A percentile compares a stretch with the other conserved stretches of the same genome.
These are phyloP conservation scores for Podospora pseudocomata DNA, from an alignment of 495 filamentous ascomycete species.

Conservation along the genomic window DNA sequence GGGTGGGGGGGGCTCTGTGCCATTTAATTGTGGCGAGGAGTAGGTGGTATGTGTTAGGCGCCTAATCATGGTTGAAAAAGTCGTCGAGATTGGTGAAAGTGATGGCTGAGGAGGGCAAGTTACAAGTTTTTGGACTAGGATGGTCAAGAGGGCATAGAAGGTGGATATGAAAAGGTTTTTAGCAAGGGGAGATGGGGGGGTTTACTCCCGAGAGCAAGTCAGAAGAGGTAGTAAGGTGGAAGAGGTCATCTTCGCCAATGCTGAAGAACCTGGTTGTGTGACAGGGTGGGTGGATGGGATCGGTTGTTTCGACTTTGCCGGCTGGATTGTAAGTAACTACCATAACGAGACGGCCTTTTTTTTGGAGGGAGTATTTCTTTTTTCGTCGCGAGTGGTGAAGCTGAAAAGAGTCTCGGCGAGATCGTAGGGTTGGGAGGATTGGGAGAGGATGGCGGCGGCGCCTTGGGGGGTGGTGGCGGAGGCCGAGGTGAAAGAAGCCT, in stretches of 20 bases:
- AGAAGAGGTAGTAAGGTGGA: constrained; percentile 25
- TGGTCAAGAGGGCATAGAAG: constrained; percentile 28
- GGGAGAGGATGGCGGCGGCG: constrained; percentile 36
- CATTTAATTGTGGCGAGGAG: constrained; percentile 14
- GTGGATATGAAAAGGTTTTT: constrained; percentile 52
- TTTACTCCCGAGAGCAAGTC: constrained; percentile 41
- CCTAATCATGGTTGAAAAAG: constrained; percentile 51
- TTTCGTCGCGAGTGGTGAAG: constrained; percentile 51
- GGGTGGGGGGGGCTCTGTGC: constrained; percentile 34
- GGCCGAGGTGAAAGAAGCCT: constrained; percentile 63
- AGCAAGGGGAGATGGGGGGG: constrained; percentile 42
- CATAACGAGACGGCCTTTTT: constrained; percentile 31
- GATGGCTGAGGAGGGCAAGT: constrained; percentile 20
- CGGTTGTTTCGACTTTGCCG: constrained; percentile 45
- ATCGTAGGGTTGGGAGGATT: constrained; percentile 47
- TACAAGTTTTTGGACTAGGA: too few species aligned
- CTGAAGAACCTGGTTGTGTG: constrained; percentile 63
- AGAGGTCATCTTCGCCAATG: constrained; percentile 52
- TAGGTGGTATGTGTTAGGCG: constrained; percentile 42
- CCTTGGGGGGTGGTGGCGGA: constrained; percentile 40
- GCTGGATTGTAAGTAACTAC: constrained; percentile 54
- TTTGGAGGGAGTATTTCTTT: constrained; percentile 46
- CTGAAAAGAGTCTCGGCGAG: constrained; percentile 47
- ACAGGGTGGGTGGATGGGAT: constrained; percentile 52
- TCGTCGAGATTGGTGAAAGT: constrained; percentile 51